Evolutionary conservation across 768 basidiomycete species (phyloP).

Genomic region (Leccinum obscurum): DNA sequence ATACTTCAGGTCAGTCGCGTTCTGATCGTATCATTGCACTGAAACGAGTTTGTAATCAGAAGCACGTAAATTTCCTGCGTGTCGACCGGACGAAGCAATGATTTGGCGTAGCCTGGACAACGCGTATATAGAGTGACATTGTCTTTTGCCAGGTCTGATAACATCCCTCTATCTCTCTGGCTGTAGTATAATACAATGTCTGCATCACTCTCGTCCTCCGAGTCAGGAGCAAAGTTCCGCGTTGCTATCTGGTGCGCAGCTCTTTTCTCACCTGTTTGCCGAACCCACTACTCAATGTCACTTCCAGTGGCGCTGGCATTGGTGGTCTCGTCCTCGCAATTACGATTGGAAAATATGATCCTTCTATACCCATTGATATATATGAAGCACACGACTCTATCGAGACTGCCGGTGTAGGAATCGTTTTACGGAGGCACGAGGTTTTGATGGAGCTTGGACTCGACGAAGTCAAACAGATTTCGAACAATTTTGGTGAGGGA

Average conservation of each 20-base stretch:
- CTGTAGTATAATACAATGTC: neutral
- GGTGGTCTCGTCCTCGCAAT: slow-evolving; percentile 44
- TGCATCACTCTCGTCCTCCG: neutral
- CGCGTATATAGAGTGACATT: neutral
- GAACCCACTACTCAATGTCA: neutral
- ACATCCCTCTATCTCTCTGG: neutral
- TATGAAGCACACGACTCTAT: slow-evolving; percentile 47
- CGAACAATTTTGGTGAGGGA: slow-evolving; percentile 14
- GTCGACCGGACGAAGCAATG: no score
- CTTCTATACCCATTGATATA: slow-evolving; percentile 37
- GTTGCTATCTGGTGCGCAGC: slow-evolving; percentile 26
- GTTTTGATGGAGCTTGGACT: slow-evolving; percentile 45
- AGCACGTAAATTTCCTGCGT: no score
- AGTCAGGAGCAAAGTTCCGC: slow-evolving; percentile 12
- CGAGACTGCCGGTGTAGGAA: slow-evolving; percentile 40
- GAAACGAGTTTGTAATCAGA: neutral
- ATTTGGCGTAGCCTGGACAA: no score
- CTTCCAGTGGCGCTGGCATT: slow-evolving; percentile 39
- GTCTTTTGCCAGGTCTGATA: neutral
- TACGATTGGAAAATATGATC: slow-evolving; percentile 35
- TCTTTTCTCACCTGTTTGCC: neutral
- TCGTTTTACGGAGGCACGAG: slow-evolving; percentile 46
- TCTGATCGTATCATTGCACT: no score
- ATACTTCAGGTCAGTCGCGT: no score
- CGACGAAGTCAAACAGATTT: slow-evolving; percentile 29